phyloP scores from a whole-genome alignment of 768 basidiomycete species.

The Tephrocybe sp. region DNA sequence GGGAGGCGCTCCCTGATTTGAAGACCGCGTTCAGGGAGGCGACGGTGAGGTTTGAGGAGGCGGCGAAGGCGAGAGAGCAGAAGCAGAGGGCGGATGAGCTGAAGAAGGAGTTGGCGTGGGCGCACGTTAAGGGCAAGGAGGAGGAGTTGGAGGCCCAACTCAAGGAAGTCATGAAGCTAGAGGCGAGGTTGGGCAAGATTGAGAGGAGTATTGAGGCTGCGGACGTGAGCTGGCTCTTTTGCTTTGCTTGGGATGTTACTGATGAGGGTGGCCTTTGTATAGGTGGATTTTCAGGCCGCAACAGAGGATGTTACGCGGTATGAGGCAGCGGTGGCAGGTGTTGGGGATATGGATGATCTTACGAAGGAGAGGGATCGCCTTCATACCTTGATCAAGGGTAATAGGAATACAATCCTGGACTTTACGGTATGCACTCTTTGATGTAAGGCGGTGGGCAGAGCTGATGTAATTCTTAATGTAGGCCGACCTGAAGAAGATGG shows the following conservation, averaged over 20 bases:
- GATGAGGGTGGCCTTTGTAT: background rate
- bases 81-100: slow-evolving; percentile 66
- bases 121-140: slow-evolving; percentile 75
- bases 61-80: slow-evolving; percentile 71
- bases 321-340: slow-evolving; percentile 27
- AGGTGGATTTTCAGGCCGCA: slow-evolving; percentile 32
- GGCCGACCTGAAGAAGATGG: slow-evolving; percentile 54
- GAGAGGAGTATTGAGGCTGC: slow-evolving; percentile 32
- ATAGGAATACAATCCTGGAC: slow-evolving; percentile 41
- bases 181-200: slow-evolving; percentile 37
- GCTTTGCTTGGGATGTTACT: background rate
- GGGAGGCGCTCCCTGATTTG: slow-evolving; percentile 78
- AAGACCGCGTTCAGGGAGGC: slow-evolving; percentile 57
- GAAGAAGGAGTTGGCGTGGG: slow-evolving; percentile 86
- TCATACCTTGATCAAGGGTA: slow-evolving; percentile 41
- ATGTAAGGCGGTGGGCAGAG: background rate
- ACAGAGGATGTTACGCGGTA: slow-evolving; percentile 28
- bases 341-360: slow-evolving; percentile 35
- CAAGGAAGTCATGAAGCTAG: slow-evolving; percentile 34
- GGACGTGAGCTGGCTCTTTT: slow-evolving; percentile 25
- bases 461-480: slow-evolving; percentile 22
- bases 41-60: slow-evolving; percentile 63
- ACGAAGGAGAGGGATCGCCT: slow-evolving; percentile 44
- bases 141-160: slow-evolving; percentile 45
- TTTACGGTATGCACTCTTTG: slow-evolving; percentile 40